Evolutionary conservation across 2,329 filamentous ascomycete species (phyloP).

Genomic region (Zymoseptoria pseudotritici): DNA sequence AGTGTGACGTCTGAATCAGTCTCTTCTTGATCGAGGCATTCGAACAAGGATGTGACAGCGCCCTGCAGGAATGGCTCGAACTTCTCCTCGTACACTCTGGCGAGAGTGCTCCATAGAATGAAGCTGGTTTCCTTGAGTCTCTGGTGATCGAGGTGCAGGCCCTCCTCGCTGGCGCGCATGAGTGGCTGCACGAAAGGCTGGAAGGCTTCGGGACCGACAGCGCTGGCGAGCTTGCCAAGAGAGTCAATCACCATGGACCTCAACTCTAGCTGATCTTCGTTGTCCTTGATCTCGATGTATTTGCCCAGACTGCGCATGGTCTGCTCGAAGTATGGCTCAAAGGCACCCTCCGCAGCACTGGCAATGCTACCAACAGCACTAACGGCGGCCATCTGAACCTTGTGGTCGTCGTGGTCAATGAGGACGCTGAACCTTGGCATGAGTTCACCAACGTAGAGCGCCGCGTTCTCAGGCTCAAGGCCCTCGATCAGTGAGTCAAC

Average conservation of each 20-base stretch:
- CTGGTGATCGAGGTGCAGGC: conserved; percentile 78
- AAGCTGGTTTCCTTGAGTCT: conserved; percentile 93
- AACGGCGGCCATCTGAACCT: conserved; percentile 82
- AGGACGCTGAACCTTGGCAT: conserved; percentile 79
- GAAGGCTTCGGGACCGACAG: conserved; percentile 79
- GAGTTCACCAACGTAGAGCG: conserved; percentile 72
- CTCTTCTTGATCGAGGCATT: conserved; percentile 84
- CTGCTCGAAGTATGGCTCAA: conserved; percentile 83
- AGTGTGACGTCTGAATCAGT: conserved; percentile 70
- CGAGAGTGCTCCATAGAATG: conserved; percentile 90
- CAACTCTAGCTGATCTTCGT: conserved; percentile 81
- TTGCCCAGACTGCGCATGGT: conserved; percentile 84
- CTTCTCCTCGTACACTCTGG: conserved; percentile 83
- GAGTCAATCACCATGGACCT: conserved; percentile 86
- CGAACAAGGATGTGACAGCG: conserved; percentile 71
- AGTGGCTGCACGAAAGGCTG: conserved; percentile 84
- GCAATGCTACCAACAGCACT: conserved; percentile 88
- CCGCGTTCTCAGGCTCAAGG: conserved; percentile 71
- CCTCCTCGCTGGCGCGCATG: conserved; percentile 89
- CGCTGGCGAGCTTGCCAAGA: conserved; percentile 83
- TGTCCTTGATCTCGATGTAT: conserved; percentile 79
- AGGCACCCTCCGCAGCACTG: conserved; percentile 70
- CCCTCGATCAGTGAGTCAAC: conserved; percentile 87
- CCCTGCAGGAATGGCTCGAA: conserved; percentile 72
- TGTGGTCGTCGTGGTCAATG: conserved; percentile 75